Conservation (phyloP, 768 basidiomycete genomes). For the Suillus spraguei region DNA sequence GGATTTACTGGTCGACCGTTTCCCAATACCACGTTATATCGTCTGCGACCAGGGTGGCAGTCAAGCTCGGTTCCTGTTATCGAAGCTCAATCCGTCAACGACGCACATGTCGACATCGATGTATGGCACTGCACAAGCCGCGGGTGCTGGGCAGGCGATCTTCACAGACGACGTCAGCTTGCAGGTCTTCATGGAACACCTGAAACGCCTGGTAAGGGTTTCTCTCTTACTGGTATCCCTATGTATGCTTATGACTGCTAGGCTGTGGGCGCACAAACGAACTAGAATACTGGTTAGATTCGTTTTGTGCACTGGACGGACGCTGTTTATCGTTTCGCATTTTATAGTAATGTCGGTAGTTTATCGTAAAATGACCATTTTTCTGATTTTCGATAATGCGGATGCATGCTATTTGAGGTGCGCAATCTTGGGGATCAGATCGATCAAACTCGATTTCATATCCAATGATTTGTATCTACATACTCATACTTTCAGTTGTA, state of each 20-base stretch:
- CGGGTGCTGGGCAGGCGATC: conserved; percentile 83
- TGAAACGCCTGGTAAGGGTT: conserved; percentile 81
- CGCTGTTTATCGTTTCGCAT: not conserved
- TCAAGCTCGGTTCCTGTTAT: conserved; percentile 97
- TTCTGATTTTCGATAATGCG: not conserved
- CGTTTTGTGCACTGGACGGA: not conserved
- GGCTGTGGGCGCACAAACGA: conserved; percentile 74
- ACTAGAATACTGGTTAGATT: conserved; percentile 35
- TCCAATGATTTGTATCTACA: too few species aligned
- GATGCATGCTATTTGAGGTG: not conserved
- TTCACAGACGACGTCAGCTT: conserved; percentile 99
- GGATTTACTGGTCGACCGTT: conserved; percentile 94
- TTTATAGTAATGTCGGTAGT: not conserved
- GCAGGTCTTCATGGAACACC: conserved; percentile 97
- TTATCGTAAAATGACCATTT: not conserved
- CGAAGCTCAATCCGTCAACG: conserved; percentile 96
- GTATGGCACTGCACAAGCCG: conserved; percentile 77
- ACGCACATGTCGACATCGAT: conserved; percentile 94
- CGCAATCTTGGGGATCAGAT: not conserved
- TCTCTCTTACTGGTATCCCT: not conserved
- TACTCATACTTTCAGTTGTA: not conserved
- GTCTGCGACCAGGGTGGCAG: conserved; percentile 97
- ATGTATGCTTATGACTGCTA: conserved; percentile 22
- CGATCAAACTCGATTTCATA: not conserved
- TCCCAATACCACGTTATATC: conserved; percentile 97